A percentile compares a stretch with the other conserved stretches of the same genome.
These are phyloP conservation scores for Nidula microcarpa DNA, from an alignment of 768 basidiomycete genomes.

Conservation along the genomic window DNA sequence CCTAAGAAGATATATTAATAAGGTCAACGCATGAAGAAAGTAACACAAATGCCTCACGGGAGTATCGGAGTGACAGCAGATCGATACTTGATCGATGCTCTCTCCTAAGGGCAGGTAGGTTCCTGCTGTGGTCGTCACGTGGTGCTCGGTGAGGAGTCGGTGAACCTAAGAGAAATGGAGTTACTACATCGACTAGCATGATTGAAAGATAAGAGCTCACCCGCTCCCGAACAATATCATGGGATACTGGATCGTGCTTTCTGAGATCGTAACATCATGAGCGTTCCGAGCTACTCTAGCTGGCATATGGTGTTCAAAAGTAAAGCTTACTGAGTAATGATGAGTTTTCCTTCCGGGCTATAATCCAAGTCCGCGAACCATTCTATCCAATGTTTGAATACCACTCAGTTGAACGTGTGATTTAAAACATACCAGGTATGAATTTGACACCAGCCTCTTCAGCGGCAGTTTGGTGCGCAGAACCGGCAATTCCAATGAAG, in stretches of 20 bases:
- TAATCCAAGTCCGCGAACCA: conserved; percentile 72
- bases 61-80: conserved; percentile 66
- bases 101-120: conserved; percentile 37
- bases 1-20: conserved; percentile 24
- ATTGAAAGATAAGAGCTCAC: conserved; percentile 21
- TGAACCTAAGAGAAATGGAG: conserved; percentile 27
- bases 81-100: conserved; percentile 48
- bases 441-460: conserved; percentile 53
- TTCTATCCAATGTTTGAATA: conserved; percentile 26
- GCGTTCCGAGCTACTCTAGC: not conserved
- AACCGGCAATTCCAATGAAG: conserved; percentile 62
- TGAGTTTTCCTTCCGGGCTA: conserved; percentile 46
- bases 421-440: conserved; percentile 45
- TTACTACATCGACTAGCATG: not conserved
- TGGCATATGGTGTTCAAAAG: not conserved
- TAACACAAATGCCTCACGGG: conserved; percentile 36
- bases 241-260: conserved; percentile 45
- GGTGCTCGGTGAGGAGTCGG: conserved; percentile 35
- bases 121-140: conserved; percentile 46
- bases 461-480: conserved; percentile 56
- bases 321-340: conserved; percentile 51
- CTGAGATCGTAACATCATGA: conserved; percentile 17
- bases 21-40: not conserved
- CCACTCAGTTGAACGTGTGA: not conserved
- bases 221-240: conserved; percentile 36